Evolutionary conservation across 305 asterid genomes (phyloP), one percentile per base, ranked within the genome.

Genomic region (Vinca major): DNA sequence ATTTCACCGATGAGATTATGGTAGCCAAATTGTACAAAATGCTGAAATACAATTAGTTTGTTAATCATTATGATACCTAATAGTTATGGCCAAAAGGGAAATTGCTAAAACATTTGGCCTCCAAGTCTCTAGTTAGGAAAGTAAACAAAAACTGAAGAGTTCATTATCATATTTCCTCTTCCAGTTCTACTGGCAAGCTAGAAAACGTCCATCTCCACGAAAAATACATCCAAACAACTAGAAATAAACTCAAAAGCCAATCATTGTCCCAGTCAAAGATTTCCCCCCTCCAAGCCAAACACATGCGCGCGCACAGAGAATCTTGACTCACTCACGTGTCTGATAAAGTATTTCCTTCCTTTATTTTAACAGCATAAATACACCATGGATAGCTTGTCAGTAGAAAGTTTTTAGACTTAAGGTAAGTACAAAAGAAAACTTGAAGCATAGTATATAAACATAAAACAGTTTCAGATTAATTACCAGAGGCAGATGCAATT

Each of bases 401-500:
- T 20, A 68, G 19, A 62, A 5, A 36, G 33, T 39, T 41, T 14
- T 10, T 10, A n/a, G 7, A 67, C 6, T 62, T 49, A 40, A 17
- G 13, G 7, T 53, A 20, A 67, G 48, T 21, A 68, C 39, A 48
- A 70, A 68, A 58, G 58, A 73, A 67, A 12, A 21, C 53, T 62
- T 51, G 51, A 21, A 51, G 71, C 44, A 74, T n/a, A 53, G 47
- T 56, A 71, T 41, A 66, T 65, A 26, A 0, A 41, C n/a, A n/a
- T n/a, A n/a, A n/a, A n/a, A n/a, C 11, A 44, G 14, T 3, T n/a
- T 11, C 19, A 7, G 33, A 76, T 65, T 66, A 58, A 69, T 84
- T 82, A 92, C 98, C 97, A 61, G 98, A 88, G 48, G 98, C 96
- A 51, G 89, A 87, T 68, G 95, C 95, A 75, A 92, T 85, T 69